A percentile compares a stretch with the other conserved stretches of the same genome.
Evolutionary conservation across 2,329 filamentous ascomycete genomes (phyloP).

Genomic region (Uncinocarpus reesii): DNA sequence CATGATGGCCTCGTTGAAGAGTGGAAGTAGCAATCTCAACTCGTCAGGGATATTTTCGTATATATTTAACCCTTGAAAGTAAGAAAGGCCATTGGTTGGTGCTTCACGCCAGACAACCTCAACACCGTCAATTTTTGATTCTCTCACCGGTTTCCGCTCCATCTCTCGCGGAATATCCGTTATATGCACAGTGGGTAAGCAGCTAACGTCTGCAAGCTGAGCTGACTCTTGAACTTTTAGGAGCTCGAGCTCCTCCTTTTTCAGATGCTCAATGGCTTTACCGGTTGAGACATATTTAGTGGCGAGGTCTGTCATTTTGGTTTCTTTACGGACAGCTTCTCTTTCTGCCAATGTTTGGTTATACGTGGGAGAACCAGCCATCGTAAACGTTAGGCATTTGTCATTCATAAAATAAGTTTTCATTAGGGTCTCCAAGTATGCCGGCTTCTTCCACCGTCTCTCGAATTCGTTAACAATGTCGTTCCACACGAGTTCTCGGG

Average conservation of each 20-base stretch:
- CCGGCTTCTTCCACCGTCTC: constrained; percentile 58
- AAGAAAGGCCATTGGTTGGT: constrained; percentile 89
- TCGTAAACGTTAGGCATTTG: constrained; percentile 81
- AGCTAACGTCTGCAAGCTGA: constrained; percentile 73
- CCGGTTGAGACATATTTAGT: constrained; percentile 59
- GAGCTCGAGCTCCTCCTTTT: constrained; percentile 67
- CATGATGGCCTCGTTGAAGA: constrained; percentile 90
- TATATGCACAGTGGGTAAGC: constrained; percentile 77
- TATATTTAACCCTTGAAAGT: constrained; percentile 80
- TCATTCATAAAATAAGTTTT: constrained; percentile 86
- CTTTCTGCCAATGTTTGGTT: constrained; percentile 63
- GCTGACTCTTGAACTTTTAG: constrained; percentile 75
- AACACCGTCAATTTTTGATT: constrained; percentile 49
- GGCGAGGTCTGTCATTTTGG: constrained; percentile 62
- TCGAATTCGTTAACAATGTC: constrained; percentile 78
- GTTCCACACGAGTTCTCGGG: constrained; percentile 85
- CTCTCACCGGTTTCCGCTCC: constrained; percentile 58
- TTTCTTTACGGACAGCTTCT: constrained; percentile 62
- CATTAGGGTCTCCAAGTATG: constrained; percentile 73
- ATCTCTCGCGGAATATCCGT: constrained; percentile 75
- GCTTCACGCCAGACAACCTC: constrained; percentile 84
- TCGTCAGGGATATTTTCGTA: constrained; percentile 74
- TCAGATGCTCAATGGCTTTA: constrained; percentile 60
- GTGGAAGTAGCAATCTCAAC: constrained; percentile 68
- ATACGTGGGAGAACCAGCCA: constrained; percentile 73